These are phyloP conservation scores for Macrophomina phaseolina DNA, from an alignment of 2,329 filamentous ascomycete species.

Conservation along the genomic window DNA sequence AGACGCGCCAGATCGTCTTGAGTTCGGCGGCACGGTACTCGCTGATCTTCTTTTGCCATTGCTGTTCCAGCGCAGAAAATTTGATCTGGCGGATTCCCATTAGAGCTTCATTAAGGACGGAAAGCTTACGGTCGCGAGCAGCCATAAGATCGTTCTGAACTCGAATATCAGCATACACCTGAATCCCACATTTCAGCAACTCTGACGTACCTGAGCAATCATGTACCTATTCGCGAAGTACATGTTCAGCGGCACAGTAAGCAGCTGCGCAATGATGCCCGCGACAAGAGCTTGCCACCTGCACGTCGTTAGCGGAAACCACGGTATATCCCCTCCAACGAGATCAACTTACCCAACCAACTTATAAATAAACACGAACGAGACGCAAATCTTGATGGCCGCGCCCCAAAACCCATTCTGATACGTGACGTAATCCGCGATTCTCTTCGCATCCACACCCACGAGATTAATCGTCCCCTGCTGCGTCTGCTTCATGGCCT, in stretches of 20 bases:
- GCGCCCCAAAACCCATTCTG: constrained; percentile 70
- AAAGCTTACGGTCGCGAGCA: constrained; percentile 75
- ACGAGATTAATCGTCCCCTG: constrained; percentile 80
- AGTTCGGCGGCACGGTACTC: constrained; percentile 71
- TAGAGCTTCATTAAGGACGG: constrained; percentile 75
- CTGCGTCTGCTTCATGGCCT: constrained; percentile 62
- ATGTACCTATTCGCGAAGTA: constrained; percentile 70
- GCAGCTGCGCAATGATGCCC: constrained; percentile 67
- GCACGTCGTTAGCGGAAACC: not conserved
- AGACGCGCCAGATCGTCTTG: constrained; percentile 68
- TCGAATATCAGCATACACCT: not conserved
- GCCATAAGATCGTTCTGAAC: constrained; percentile 72
- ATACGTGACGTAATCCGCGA: constrained; percentile 71
- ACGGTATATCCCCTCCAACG: not conserved
- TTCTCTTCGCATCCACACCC: constrained; percentile 73
- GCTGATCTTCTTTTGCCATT: constrained; percentile 75
- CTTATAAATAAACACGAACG: constrained; percentile 68
- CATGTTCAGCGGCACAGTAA: constrained; percentile 72
- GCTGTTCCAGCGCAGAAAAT: constrained; percentile 75
- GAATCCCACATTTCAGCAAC: no score
- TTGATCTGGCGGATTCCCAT: constrained; percentile 85
- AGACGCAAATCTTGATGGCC: constrained; percentile 67
- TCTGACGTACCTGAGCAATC: constrained; percentile 49
- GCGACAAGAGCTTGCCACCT: constrained; percentile 68
- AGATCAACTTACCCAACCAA: constrained; percentile 61